phyloP scores from a whole-genome alignment of 2,329 filamentous ascomycete species.

The Malbranchea zuffiana region DNA sequence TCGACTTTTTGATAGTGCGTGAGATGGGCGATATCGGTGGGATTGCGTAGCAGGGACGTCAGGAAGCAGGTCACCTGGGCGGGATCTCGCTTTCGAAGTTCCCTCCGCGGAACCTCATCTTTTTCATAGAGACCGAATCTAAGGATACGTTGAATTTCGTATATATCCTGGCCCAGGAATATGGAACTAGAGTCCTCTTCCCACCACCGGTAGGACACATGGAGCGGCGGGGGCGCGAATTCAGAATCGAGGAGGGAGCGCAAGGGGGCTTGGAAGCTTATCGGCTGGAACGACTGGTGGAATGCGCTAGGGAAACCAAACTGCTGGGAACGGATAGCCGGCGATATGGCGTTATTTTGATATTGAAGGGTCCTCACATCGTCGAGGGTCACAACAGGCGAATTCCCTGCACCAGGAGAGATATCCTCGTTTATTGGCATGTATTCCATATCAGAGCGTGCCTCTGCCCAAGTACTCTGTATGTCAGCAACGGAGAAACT shows the following conservation, averaged over 20 bases:
- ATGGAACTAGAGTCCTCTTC: conserved; percentile 31
- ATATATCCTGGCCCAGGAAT: conserved; percentile 30
- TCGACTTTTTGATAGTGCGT: conserved; percentile 32
- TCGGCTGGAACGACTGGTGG: neutral
- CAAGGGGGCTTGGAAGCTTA: neutral
- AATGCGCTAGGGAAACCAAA: neutral
- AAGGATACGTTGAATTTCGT: conserved; percentile 29
- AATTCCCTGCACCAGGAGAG: neutral
- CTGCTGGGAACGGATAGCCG: neutral
- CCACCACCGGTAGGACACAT: conserved; percentile 30
- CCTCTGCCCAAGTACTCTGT: no score
- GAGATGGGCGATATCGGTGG: conserved; percentile 21
- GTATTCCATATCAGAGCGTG: conserved; percentile 1
- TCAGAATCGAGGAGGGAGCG: conserved; percentile 4
- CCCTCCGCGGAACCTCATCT: conserved; percentile 25
- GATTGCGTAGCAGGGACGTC: conserved; percentile 20
- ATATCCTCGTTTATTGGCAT: neutral
- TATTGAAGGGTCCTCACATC: neutral
- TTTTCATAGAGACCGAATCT: conserved; percentile 30
- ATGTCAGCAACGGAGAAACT: no score
- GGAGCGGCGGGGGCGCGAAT: conserved; percentile 21
- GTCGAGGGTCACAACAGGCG: neutral
- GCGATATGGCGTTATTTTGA: neutral
- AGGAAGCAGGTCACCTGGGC: conserved; percentile 27
- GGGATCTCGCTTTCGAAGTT: conserved; percentile 25